Conservation (phyloP, 192 early-diverging fungal species). For the Geranomyces variabilis region DNA sequence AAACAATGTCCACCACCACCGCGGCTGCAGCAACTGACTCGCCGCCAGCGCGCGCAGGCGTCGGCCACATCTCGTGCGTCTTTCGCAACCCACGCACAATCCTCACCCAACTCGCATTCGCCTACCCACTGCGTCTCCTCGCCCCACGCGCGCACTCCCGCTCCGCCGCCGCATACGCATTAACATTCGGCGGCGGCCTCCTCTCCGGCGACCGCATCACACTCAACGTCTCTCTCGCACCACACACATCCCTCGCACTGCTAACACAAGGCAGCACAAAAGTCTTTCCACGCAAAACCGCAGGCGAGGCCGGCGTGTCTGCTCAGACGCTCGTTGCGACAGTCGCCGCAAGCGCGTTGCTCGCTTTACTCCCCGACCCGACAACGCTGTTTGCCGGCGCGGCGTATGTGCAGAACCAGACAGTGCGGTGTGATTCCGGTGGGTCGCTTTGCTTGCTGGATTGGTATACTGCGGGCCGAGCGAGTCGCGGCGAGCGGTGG, state of each 20-base stretch:
- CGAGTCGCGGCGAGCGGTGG: slow-evolving; percentile 76
- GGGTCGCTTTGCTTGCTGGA: slow-evolving; percentile 75
- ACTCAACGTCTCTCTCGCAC: slow-evolving; percentile 55
- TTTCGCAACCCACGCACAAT: background rate
- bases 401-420: slow-evolving; percentile 66
- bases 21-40: too few relatives aligned
- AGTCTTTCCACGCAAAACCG: slow-evolving; percentile 55
- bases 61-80: background rate
- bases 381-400: slow-evolving; percentile 74
- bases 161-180: slow-evolving; percentile 63
- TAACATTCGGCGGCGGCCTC: slow-evolving; percentile 81
- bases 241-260: slow-evolving; percentile 61
- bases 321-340: slow-evolving; percentile 52
- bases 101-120: slow-evolving; percentile 30
- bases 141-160: slow-evolving; percentile 49
- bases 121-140: slow-evolving; percentile 65
- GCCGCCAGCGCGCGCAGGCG: background rate
- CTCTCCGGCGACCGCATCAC: slow-evolving; percentile 68
- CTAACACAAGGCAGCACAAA: slow-evolving; percentile 86
- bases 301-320: background rate
- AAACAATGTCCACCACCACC: too few relatives aligned
- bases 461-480: slow-evolving; percentile 82
- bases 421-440: slow-evolving; percentile 42
- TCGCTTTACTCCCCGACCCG: slow-evolving; percentile 76
- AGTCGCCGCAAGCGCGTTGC: slow-evolving; percentile 46